Conservation (phyloP, 108 stramenopile species). For the Aurantiochytrium sp. region DNA sequence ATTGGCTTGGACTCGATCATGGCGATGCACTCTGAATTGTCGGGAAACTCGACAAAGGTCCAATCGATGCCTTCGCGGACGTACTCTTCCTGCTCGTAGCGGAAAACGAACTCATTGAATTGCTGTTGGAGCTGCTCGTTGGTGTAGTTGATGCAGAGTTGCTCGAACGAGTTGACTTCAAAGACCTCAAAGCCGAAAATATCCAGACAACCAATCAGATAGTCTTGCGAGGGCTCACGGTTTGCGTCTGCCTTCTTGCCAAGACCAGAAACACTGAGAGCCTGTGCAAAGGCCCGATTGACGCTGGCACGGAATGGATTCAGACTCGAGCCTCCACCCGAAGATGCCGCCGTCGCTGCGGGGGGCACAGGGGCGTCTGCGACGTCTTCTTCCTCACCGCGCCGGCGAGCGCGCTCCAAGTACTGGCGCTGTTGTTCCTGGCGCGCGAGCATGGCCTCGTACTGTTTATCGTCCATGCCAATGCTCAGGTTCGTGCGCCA, state of each 20-base stretch:
- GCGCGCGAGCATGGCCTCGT: slow-evolving; percentile 2
- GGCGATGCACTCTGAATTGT: neutral
- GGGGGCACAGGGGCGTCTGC: neutral
- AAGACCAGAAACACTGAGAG: neutral
- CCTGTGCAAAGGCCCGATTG: slow-evolving; percentile 21
- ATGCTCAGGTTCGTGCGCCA: slow-evolving; percentile 20
- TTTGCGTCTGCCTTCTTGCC: slow-evolving; percentile 26
- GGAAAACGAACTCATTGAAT: slow-evolving; percentile 81
- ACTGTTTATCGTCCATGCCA: neutral
- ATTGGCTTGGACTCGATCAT: neutral
- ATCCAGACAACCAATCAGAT: slow-evolving; percentile 27
- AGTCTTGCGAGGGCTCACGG: neutral
- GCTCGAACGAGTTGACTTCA: slow-evolving; percentile 72
- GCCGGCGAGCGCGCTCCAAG: neutral
- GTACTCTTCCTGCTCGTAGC: slow-evolving; percentile 76
- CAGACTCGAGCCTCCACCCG: neutral
- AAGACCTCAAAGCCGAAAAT: slow-evolving; percentile 36
- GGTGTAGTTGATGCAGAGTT: slow-evolving; percentile 92
- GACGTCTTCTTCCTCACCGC: neutral
- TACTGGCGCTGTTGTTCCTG: neutral
- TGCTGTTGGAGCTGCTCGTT: slow-evolving; percentile 87
- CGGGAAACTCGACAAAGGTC: neutral
- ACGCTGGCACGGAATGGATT: neutral
- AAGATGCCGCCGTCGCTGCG: slow-evolving; percentile 43
- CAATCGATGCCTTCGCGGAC: slow-evolving; percentile 49